Percentiles rank a stretch among this genome's conserved stretches.
phyloP scores from a whole-genome alignment of 495 filamentous ascomycete species.

The Letharia columbiana region DNA sequence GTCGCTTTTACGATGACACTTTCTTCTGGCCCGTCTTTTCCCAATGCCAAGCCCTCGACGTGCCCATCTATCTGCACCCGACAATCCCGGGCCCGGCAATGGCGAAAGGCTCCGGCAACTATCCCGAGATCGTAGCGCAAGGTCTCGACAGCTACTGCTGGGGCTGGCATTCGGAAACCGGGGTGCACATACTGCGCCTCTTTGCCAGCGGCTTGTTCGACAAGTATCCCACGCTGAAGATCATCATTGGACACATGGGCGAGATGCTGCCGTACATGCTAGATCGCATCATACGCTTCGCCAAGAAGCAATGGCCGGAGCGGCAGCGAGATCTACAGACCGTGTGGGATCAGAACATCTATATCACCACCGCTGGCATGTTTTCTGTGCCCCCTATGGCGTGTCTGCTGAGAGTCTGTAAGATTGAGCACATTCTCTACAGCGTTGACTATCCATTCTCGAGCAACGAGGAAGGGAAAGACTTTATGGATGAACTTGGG shows the following conservation, averaged over 20 bases:
- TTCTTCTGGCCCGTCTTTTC: constrained; percentile 33
- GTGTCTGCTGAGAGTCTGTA: not conserved
- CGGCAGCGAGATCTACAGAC: not conserved
- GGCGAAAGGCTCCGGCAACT: constrained; percentile 32
- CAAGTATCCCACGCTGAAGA: constrained; percentile 36
- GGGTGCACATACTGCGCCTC: constrained; percentile 35
- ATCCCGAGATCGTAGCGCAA: constrained; percentile 29
- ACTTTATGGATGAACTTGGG: not conserved
- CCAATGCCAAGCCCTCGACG: constrained; percentile 42
- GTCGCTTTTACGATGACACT: constrained; percentile 39
- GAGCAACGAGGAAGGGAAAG: not conserved
- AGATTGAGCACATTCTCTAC: not conserved
- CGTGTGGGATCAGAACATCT: constrained; percentile 7
- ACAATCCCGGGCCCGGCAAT: constrained; percentile 34
- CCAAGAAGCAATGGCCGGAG: not conserved
- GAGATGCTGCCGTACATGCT: constrained; percentile 3
- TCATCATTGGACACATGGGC: constrained; percentile 30
- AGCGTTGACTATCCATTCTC: constrained; percentile 10
- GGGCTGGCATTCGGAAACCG: constrained; percentile 42
- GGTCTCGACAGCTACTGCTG: constrained; percentile 36
- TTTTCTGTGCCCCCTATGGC: constrained; percentile 3
- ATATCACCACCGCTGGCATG: constrained; percentile 5
- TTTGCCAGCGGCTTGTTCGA: constrained; percentile 43
- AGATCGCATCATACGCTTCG: not conserved
- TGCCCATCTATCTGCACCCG: constrained; percentile 53